Percentiles rank a stretch among this genome's conserved stretches.
Evolutionary conservation across 116 monocot genomes (phyloP).

Genomic region (Trichopus zeylanicus): DNA sequence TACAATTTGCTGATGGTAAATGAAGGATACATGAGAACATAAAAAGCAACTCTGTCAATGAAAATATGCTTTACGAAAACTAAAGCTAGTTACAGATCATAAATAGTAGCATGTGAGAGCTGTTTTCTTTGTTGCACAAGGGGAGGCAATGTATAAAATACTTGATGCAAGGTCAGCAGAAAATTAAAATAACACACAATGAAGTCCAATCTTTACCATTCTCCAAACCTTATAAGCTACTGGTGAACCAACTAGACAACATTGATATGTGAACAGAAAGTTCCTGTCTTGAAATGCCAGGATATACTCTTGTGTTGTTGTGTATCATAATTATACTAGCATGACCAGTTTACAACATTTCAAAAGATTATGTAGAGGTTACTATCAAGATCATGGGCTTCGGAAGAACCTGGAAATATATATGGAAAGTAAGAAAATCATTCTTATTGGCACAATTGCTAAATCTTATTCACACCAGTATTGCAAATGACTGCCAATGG

Average conservation of each 20-base stretch:
- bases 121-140: background rate
- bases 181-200: background rate
- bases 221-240: background rate
- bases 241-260: background rate
- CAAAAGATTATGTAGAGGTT: too few relatives aligned
- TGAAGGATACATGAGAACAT: background rate
- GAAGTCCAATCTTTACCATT: background rate
- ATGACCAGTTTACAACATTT: too few relatives aligned
- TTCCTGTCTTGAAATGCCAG: too few relatives aligned
- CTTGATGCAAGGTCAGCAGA: background rate
- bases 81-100: background rate
- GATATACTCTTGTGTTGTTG: too few relatives aligned
- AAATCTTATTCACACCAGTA: too few relatives aligned
- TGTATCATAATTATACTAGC: too few relatives aligned
- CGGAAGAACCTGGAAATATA: too few relatives aligned
- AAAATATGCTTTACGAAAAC: background rate
- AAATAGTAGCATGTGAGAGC: background rate
- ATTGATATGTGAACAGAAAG: background rate
- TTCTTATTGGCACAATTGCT: too few relatives aligned
- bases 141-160: background rate
- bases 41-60: background rate
- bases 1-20: constrained; percentile 69
- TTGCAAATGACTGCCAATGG: too few relatives aligned
- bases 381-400: too few relatives aligned
- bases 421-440: too few relatives aligned